These are phyloP conservation scores for Clonostachys rosea DNA, from an alignment of 2,329 filamentous ascomycete species.

Conservation along the genomic window DNA sequence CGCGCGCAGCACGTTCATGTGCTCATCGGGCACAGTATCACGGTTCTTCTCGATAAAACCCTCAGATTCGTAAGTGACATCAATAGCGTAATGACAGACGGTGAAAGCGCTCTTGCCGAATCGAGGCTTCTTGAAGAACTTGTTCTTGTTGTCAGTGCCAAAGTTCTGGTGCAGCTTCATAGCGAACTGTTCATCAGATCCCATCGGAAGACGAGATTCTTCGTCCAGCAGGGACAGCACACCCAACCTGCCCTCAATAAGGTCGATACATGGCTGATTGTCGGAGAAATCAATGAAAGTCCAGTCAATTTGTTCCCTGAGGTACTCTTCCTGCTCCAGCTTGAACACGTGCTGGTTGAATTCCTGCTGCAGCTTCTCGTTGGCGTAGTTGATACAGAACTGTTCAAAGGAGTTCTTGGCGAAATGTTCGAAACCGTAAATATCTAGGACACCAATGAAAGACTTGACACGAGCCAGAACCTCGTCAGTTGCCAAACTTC, in stretches of 20 bases:
- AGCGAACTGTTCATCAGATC: conserved; percentile 94
- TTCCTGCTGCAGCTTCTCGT: conserved; percentile 97
- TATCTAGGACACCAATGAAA: conserved; percentile 98
- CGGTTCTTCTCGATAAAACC: conserved; percentile 99
- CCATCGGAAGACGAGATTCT: conserved; percentile 94
- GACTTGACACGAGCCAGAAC: conserved; percentile 77
- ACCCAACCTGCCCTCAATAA: conserved; percentile 96
- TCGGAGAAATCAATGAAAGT: conserved; percentile 99
- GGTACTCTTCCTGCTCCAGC: conserved; percentile 96
- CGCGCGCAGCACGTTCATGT: conserved; percentile 85
- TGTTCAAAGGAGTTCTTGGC: conserved; percentile 99
- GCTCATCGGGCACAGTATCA: conserved; percentile 97
- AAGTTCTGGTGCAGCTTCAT: conserved; percentile 96
- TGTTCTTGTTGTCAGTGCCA: conserved; percentile 79
- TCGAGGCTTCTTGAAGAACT: conserved; percentile 97
- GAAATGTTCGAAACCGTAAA: conserved; percentile 98
- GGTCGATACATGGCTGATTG: conserved; percentile 97
- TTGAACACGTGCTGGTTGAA: conserved; percentile 99
- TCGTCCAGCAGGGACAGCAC: conserved; percentile 90
- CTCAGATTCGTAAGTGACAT: conserved; percentile 98
- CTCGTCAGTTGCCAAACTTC: conserved; percentile 81
- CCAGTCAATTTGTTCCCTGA: conserved; percentile 96
- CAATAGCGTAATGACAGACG: conserved; percentile 95
- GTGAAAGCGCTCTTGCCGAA: conserved; percentile 98
- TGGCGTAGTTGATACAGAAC: conserved; percentile 99